A percentile compares a stretch with the other conserved stretches of the same genome.
Conservation (phyloP, 2,329 filamentous ascomycete genomes). For the Aureobasidium leucospermi region DNA sequence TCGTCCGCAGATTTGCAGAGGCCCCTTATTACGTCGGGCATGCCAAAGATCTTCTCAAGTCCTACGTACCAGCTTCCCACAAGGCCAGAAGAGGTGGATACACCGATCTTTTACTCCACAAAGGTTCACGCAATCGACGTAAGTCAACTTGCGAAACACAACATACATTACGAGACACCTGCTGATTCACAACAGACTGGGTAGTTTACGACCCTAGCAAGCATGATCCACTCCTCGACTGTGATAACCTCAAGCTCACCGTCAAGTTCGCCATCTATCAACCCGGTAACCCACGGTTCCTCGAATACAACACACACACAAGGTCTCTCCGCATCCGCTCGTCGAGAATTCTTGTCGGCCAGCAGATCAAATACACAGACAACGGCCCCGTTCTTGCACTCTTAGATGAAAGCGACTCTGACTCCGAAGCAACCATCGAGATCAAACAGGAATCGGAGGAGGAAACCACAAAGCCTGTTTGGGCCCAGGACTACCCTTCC, state of each 20-base stretch:
- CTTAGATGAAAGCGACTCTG: conserved; percentile 1
- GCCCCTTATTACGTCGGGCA: neutral
- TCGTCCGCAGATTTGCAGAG: neutral
- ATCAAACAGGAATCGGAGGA: neutral
- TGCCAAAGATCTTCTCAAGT: neutral
- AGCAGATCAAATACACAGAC: conserved; percentile 9
- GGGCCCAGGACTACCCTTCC: neutral
- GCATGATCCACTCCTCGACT: neutral
- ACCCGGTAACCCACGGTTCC: neutral
- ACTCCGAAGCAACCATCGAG: neutral
- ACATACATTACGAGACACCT: neutral
- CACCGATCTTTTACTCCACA: neutral
- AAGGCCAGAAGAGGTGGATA: neutral
- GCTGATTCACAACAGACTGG: neutral
- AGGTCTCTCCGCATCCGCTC: conserved; percentile 3
- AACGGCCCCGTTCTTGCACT: neutral
- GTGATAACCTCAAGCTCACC: neutral
- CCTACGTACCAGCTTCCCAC: neutral
- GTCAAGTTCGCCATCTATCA: conserved; percentile 2
- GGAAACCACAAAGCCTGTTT: neutral
- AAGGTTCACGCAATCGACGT: neutral
- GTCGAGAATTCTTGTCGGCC: neutral
- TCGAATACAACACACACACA: conserved; percentile 1
- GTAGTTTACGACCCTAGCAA: conserved; percentile 9
- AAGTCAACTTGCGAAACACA: neutral